Evolutionary conservation across 2,329 filamentous ascomycete genomes (phyloP), one percentile per base, ranked within the genome.

Genomic region (Penicillium sp.): DNA sequence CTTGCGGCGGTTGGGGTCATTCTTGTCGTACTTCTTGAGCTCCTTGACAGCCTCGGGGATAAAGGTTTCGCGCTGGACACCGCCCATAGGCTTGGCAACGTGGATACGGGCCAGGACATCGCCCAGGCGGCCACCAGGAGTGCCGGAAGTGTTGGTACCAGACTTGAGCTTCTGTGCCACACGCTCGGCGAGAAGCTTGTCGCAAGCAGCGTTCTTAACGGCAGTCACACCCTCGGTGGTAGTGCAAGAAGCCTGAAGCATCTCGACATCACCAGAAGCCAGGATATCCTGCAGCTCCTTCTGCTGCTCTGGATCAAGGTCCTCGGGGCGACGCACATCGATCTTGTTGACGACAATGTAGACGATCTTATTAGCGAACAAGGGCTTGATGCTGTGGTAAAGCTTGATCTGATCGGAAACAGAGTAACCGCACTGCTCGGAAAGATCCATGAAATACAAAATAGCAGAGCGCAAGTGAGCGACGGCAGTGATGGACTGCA

Each of bases 341-440:
- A 96, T 96, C 82, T 99, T 99, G 86, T 99, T 99, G 76, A 97
- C 83, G 52, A 97, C 90, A 52, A 99, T 83, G 72, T 96, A 97
- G 42, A 97, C 93, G 45, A 97, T 83, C 79, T 97, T 97, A 79
- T 97, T 96, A 49, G 91, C 87, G 71, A 99, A 99, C 21, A 99
- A 81, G 29, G 94, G 94, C 78, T 95, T 95, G 75, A 97, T 96
- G 73, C 88, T 95, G 79, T 90, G 86, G 82, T 96, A 99, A 15
- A 99, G 85, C 64, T 91, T 87, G 71, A 96, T 93, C 78, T 99
- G 94, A 7, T 92, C 91, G 59, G 86, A 81, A 16, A 99, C 89
- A 2, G 90, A 90, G 78, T 96, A 99, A 53, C 94, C 94, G 65
- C 92, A 96, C 79, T 96, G 90, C 79, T 96, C 93, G 21, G 89